Conservation (phyloP, 2,329 filamentous ascomycete genomes). For the Colletotrichum aenigma region DNA sequence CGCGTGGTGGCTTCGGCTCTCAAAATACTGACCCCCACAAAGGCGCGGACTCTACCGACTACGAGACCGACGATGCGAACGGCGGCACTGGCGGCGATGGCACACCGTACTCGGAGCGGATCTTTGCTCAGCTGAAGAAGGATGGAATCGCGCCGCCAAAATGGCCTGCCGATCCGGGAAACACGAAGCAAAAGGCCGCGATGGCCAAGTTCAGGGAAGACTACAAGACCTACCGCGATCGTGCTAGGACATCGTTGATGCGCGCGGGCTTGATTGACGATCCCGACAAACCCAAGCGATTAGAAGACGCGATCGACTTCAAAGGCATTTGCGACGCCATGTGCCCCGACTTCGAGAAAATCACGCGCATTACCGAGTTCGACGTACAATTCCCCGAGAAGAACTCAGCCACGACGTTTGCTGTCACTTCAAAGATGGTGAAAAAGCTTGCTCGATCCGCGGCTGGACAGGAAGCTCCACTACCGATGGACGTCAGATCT, state of each 20-base stretch:
- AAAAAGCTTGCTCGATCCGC: conserved; percentile 72
- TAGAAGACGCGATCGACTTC: conserved; percentile 69
- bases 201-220: conserved; percentile 61
- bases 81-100: neutral
- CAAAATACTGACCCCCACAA: neutral
- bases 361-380: conserved; percentile 65
- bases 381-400: conserved; percentile 64
- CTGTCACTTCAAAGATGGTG: conserved; percentile 61
- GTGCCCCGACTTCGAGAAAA: conserved; percentile 71
- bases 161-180: conserved; percentile 61
- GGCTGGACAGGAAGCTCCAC: conserved; percentile 69
- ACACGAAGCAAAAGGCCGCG: conserved; percentile 47
- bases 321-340: conserved; percentile 73
- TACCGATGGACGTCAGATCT: conserved; percentile 72
- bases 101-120: conserved; percentile 51
- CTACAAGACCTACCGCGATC: conserved; percentile 61
- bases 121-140: conserved; percentile 56
- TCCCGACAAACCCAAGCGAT: conserved; percentile 64
- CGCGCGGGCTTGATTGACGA: conserved; percentile 67
- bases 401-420: conserved; percentile 45
- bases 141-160: conserved; percentile 58
- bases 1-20: conserved; percentile 9
- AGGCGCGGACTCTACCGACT: neutral
- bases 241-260: conserved; percentile 61
- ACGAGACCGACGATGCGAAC: conserved; percentile 22